These are phyloP conservation scores for Pistacia vera DNA, from an alignment of 345 rosid species.

Conservation along the genomic window DNA sequence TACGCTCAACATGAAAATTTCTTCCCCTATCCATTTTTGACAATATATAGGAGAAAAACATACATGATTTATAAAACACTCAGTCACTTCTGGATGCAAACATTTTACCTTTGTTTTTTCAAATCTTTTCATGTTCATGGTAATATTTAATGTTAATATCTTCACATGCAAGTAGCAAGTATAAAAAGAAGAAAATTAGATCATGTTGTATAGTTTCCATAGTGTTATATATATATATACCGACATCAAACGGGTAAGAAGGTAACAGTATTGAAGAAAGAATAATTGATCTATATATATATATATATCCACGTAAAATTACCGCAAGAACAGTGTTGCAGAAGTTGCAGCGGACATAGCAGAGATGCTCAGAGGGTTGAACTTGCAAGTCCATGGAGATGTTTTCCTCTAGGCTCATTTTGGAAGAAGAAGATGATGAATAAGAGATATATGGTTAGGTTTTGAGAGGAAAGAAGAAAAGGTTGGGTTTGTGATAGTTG, in stretches of 20 bases:
- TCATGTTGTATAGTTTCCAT: background rate
- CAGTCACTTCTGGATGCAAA: background rate
- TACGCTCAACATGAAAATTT: background rate
- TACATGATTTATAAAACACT: background rate
- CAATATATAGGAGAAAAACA: background rate
- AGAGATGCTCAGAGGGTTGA: slow-evolving; percentile 80
- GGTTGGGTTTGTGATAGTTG: slow-evolving; percentile 23
- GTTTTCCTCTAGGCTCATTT: slow-evolving; percentile 73
- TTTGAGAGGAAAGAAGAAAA: background rate
- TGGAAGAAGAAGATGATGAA: slow-evolving; percentile 17
- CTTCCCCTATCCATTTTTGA: too few relatives aligned
- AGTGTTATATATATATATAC: background rate
- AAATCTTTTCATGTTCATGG: background rate
- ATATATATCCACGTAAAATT: slow-evolving; percentile 13
- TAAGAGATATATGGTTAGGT: slow-evolving; percentile 12
- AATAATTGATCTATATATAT: background rate
- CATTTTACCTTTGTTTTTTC: background rate
- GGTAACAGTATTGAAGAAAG: background rate
- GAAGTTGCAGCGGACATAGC: slow-evolving; percentile 96
- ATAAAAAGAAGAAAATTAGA: background rate
- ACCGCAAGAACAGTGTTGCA: slow-evolving; percentile 99
- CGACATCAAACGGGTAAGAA: background rate
- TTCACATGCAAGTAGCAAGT: background rate
- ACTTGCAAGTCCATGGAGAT: slow-evolving; percentile 53
- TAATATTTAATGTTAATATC: background rate